Conservation (phyloP, 2,329 filamentous ascomycete species). For the Gremmenia infestans region DNA sequence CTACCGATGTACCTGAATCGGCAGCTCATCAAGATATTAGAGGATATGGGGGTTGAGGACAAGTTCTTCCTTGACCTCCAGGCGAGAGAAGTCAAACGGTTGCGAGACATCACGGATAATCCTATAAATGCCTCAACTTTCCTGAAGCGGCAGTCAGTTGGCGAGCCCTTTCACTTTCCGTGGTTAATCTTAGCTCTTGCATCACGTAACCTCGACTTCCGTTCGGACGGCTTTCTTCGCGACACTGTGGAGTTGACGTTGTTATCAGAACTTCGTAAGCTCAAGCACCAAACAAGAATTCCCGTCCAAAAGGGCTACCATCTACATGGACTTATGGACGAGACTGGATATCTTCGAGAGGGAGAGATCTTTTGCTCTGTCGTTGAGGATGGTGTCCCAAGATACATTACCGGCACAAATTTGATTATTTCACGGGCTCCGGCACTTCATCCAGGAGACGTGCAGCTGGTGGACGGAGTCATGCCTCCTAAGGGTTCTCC, state of each 20-base stretch:
- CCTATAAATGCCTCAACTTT: constrained; percentile 61
- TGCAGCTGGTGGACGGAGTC: constrained; percentile 61
- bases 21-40: constrained; percentile 79
- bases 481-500: constrained; percentile 57
- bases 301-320: constrained; percentile 66
- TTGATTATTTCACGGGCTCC: constrained; percentile 70
- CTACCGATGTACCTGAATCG: constrained; percentile 70
- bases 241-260: constrained; percentile 65
- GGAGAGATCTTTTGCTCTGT: constrained; percentile 64
- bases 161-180: constrained; percentile 54
- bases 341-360: constrained; percentile 63
- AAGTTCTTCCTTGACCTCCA: constrained; percentile 62
- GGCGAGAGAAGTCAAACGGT: constrained; percentile 50
- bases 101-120: constrained; percentile 55
- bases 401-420: constrained; percentile 28
- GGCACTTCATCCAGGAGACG: constrained; percentile 75
- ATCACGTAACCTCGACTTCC: constrained; percentile 58
- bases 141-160: constrained; percentile 57
- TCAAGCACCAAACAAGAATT: constrained; percentile 78
- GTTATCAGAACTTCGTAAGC: constrained; percentile 62
- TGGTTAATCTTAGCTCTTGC: constrained; percentile 57
- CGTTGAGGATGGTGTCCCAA: constrained; percentile 29
- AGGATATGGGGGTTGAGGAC: constrained; percentile 62
- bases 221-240: constrained; percentile 64
- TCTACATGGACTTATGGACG: constrained; percentile 79